Base-by-base conservation (phyloP, 1,284 basidiomycete genomes). In the Wallemia ichthyophaga region DNA sequence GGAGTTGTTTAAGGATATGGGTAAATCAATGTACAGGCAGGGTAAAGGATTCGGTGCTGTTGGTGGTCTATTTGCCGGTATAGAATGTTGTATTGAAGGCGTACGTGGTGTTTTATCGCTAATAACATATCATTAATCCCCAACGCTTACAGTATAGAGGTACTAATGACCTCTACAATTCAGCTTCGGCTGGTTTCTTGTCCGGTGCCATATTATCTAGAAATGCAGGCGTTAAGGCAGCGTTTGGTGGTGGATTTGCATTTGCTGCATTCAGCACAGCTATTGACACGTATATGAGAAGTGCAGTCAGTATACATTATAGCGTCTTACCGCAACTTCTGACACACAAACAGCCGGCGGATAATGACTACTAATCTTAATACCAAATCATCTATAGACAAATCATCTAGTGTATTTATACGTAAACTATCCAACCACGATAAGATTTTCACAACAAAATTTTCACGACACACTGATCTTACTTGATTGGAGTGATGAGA, bases 31-130 rank as follows among this genome's bases (percentile, higher is more conserved):
- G 88, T 91, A 80, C 78, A 74, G 76, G 27, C 83, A 76, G 59
- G 92, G 92, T 15, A 88, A 83, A 68, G 85, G 88, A 0, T 96
- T 96, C 66, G 91, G 82, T 1, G 94, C 92, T 72, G 86, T 98
- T 57, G 92, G 91, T 19, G 85, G 85, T 2, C 67, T 98, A 57
- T 98, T 88, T 69, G 82, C 86, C 19, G 89, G 91, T 27, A 80
- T 87, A 17, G 94, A 98, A 71, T 98, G 92, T 67, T 81, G 87
- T 62, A 84, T 96, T 61, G 92, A 98, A 73, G 85, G 83, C 62
- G 91, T 88, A 70, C 71, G 89, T 80, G n/a, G 27, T 2, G n/a
- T 54, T 21, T 11, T 11, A 11, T 15, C 3, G 11, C n/a, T 17
- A 48, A 11, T 11, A 5, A 5, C 7, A 48, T 5, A 48, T 19